Percentiles rank a stretch among this genome's conserved stretches.
phyloP scores from a whole-genome alignment of 1,284 basidiomycete species.

The Wolfiporia cocos region DNA sequence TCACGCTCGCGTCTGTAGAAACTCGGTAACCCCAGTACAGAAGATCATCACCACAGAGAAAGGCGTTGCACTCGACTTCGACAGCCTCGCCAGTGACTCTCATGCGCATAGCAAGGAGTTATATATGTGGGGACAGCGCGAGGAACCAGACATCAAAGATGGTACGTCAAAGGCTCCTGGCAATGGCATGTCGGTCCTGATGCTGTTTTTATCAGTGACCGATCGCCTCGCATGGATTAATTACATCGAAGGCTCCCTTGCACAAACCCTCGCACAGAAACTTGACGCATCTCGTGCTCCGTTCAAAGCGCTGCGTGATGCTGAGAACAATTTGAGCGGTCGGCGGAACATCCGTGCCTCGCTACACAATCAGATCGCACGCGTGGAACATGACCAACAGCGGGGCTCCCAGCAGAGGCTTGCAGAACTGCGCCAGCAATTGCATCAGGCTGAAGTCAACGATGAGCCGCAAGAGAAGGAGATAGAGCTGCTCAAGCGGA shows the following conservation, averaged over 20 bases:
- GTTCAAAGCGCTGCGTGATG: slow-evolving; percentile 64
- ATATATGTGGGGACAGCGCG: slow-evolving; percentile 72
- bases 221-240: slow-evolving; percentile 76
- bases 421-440: slow-evolving; percentile 58
- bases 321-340: slow-evolving; percentile 54
- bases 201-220: slow-evolving; percentile 41
- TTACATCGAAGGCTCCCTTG: slow-evolving; percentile 64
- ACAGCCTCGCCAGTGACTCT: slow-evolving; percentile 54
- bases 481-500: slow-evolving; percentile 63
- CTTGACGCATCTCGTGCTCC: slow-evolving; percentile 57
- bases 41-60: slow-evolving; percentile 73
- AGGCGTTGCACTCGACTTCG: slow-evolving; percentile 66
- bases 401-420: slow-evolving; percentile 55
- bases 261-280: slow-evolving; percentile 50
- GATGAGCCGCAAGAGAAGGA: slow-evolving; percentile 62
- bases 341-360: slow-evolving; percentile 52
- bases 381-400: slow-evolving; percentile 58
- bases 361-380: slow-evolving; percentile 53
- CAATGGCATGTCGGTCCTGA: neutral
- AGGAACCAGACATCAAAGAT: slow-evolving; percentile 67
- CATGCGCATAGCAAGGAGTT: slow-evolving; percentile 76
- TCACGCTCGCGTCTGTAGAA: too few species aligned
- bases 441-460: slow-evolving; percentile 56
- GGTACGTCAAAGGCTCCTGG: slow-evolving; percentile 35
- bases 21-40: slow-evolving; percentile 55